These are phyloP conservation scores for Leptographium lundbergii DNA, from an alignment of 2,329 filamentous ascomycete species.

Conservation along the genomic window DNA sequence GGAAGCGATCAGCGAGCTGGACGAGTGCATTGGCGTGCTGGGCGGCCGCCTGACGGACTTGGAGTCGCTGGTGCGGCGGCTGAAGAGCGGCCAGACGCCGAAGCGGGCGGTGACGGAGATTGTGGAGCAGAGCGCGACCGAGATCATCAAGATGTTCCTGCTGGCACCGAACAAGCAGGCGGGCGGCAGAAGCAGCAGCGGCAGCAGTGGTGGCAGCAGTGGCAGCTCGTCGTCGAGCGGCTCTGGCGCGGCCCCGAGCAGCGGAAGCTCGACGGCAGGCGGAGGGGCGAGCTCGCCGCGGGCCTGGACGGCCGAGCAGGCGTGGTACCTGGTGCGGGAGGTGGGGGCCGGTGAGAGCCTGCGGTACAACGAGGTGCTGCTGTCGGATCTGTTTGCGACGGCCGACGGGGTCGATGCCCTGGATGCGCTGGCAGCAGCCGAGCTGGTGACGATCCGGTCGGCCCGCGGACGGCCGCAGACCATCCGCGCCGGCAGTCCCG, in stretches of 20 bases:
- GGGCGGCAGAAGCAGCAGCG: constrained; percentile 6
- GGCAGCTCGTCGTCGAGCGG: not conserved
- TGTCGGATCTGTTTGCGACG: constrained; percentile 60
- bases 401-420: constrained; percentile 63
- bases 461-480: constrained; percentile 63
- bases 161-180: constrained; percentile 40
- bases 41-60: constrained; percentile 92
- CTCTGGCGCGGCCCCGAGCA: too few species aligned
- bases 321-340: constrained; percentile 75
- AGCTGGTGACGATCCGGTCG: constrained; percentile 67
- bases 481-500: constrained; percentile 71
- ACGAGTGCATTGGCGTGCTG: constrained; percentile 67
- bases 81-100: constrained; percentile 77
- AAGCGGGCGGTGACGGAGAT: constrained; percentile 75
- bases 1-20: constrained; percentile 54
- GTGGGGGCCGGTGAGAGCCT: constrained; percentile 55
- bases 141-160: constrained; percentile 89
- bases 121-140: constrained; percentile 74
- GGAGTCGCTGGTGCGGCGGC: constrained; percentile 80
- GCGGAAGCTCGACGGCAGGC: not conserved
- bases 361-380: constrained; percentile 74
- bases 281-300: constrained; percentile 21
- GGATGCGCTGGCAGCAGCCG: constrained; percentile 68
- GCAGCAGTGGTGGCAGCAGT: constrained; percentile 15
- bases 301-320: constrained; percentile 73